Evolutionary conservation across 2,329 filamentous ascomycete genomes (phyloP).

Genomic region (Pyricularia grisea): DNA sequence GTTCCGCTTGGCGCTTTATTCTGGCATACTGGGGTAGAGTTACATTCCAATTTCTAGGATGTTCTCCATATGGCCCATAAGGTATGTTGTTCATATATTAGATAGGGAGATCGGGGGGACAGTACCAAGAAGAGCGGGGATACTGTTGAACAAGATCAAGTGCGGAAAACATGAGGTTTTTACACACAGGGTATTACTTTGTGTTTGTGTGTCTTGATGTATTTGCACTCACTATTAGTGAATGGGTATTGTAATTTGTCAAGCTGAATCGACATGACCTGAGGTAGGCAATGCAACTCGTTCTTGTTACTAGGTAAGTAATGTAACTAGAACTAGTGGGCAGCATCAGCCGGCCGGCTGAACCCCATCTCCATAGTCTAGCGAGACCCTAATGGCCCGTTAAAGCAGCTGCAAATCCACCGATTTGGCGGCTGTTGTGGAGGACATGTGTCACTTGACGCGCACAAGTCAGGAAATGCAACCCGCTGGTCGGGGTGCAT

Average conservation of each 20-base stretch:
- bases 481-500: neutral
- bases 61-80: neutral
- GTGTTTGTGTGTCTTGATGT: too few relatives aligned
- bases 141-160: neutral
- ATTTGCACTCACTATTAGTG: too few relatives aligned
- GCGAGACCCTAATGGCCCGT: neutral
- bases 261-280: too few relatives aligned
- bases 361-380: neutral
- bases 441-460: neutral
- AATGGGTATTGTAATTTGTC: too few relatives aligned
- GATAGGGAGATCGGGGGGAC: neutral
- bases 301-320: too few relatives aligned
- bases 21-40: neutral
- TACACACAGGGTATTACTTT: too few relatives aligned
- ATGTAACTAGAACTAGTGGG: neutral
- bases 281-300: too few relatives aligned
- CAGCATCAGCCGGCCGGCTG: neutral
- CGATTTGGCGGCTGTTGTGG: neutral
- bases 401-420: neutral
- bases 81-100: neutral
- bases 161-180: too few relatives aligned
- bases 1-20: neutral
- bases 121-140: neutral
- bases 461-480: neutral
- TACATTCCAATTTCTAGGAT: neutral